A percentile compares a stretch with the other conserved stretches of the same genome.
Conservation (phyloP, 805 yeast species). For the Hanseniaspora opuntiae region DNA sequence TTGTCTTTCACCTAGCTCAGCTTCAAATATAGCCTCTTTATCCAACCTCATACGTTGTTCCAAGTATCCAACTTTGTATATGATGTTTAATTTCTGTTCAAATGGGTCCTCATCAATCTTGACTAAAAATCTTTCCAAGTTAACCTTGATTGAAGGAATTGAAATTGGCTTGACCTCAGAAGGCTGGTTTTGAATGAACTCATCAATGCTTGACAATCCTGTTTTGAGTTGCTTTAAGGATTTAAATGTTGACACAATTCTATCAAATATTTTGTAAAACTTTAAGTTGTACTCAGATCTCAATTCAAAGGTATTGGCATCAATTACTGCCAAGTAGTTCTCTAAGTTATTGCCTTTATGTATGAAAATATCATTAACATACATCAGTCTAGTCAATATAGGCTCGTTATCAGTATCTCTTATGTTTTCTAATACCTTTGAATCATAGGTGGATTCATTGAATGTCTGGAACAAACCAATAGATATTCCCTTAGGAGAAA, state of each 20-base stretch:
- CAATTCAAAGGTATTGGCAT: conserved; percentile 18
- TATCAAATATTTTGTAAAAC: conserved; percentile 39
- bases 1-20: conserved; percentile 10
- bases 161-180: conserved; percentile 20
- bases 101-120: conserved; percentile 53
- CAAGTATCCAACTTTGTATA: conserved; percentile 42
- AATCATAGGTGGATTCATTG: conserved; percentile 23
- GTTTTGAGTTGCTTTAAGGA: conserved; percentile 32
- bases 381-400: conserved; percentile 18
- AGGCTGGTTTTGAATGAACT: conserved; percentile 21
- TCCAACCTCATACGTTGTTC: conserved; percentile 42
- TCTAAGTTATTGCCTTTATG: conserved; percentile 7
- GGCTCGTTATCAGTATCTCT: neutral
- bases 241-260: conserved; percentile 35
- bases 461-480: conserved; percentile 6
- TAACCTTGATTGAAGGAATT: conserved; percentile 33
- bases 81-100: conserved; percentile 46
- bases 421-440: neutral
- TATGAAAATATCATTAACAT: conserved; percentile 14
- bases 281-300: conserved; percentile 27
- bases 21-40: conserved; percentile 25
- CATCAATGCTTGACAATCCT: conserved; percentile 29
- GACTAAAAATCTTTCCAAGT: conserved; percentile 31
- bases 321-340: conserved; percentile 10
- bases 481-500: neutral